A percentile compares a stretch with the other conserved stretches of the same genome.
These are phyloP conservation scores for Endotrypanum monterogeii DNA, from an alignment of 208 protist genomes.

Conservation along the genomic window DNA sequence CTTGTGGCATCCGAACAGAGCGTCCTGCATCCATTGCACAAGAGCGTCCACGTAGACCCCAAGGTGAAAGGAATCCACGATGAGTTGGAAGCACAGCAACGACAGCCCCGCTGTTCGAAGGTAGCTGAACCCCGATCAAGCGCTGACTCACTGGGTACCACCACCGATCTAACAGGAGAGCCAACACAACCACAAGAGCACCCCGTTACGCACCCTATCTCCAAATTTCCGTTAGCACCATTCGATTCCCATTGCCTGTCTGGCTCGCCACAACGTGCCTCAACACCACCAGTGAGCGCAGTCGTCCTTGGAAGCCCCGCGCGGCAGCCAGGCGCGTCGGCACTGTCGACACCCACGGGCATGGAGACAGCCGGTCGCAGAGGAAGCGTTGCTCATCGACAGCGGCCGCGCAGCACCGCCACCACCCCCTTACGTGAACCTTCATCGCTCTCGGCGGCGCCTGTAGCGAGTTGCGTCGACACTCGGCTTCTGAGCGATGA, in stretches of 20 bases:
- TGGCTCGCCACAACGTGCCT: neutral
- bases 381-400: neutral
- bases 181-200: neutral
- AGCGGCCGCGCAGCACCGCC: neutral
- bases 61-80: neutral
- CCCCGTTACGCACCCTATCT: neutral
- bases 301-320: slow-evolving; percentile 2
- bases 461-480: neutral
- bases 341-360: neutral
- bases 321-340: neutral
- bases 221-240: too few species aligned
- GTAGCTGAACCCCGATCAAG: neutral
- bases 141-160: neutral
- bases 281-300: slow-evolving; percentile 6
- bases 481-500: slow-evolving; percentile 42
- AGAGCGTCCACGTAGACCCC: neutral
- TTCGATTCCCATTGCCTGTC: neutral
- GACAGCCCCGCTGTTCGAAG: neutral
- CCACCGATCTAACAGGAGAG: neutral
- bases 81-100: neutral
- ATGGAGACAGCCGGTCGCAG: neutral
- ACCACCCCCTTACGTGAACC: slow-evolving; percentile 1
- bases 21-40: neutral
- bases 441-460: slow-evolving; percentile 1
- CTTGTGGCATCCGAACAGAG: neutral